phyloP scores from a whole-genome alignment of 352 stramenopile genomes.

The Phytophthora cactorum region DNA sequence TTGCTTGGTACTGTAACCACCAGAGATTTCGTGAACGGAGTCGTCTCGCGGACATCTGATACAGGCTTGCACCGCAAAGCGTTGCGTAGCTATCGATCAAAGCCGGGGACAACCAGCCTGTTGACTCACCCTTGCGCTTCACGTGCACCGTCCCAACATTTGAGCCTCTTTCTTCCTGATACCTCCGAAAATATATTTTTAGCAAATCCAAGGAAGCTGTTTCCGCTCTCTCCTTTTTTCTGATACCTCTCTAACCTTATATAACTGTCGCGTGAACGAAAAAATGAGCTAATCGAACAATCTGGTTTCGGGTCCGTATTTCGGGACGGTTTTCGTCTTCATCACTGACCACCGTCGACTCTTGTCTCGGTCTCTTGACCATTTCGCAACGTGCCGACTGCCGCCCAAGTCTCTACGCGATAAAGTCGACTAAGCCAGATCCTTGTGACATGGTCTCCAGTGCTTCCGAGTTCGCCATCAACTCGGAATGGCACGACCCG shows the following conservation, averaged over 20 bases:
- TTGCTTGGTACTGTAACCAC: background rate
- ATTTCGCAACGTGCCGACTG: slow-evolving; percentile 32
- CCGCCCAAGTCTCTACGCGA: slow-evolving; percentile 18
- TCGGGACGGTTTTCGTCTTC: slow-evolving; percentile 10
- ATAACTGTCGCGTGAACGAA: slow-evolving; percentile 5
- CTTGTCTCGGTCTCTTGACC: slow-evolving; percentile 12
- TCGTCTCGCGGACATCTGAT: slow-evolving; percentile 20
- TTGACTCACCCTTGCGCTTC: slow-evolving; percentile 15
- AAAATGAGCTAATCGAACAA: slow-evolving; percentile 23
- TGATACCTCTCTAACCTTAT: slow-evolving; percentile 4
- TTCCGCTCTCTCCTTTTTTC: background rate
- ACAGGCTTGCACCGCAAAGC: slow-evolving; percentile 8
- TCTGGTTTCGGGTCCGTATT: slow-evolving; percentile 19
- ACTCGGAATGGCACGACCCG: slow-evolving; percentile 37
- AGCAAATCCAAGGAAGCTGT: background rate
- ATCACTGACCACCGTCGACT: slow-evolving; percentile 10
- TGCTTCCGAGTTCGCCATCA: slow-evolving; percentile 9
- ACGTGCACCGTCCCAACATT: slow-evolving; percentile 4
- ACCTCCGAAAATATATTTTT: slow-evolving; percentile 1
- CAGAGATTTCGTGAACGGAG: slow-evolving; percentile 1
- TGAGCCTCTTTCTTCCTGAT: background rate
- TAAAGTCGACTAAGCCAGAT: slow-evolving; percentile 1
- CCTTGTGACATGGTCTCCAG: slow-evolving; percentile 18
- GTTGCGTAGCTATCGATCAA: slow-evolving; percentile 9
- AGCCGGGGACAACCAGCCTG: slow-evolving; percentile 4